Conservation (phyloP, 2,329 filamentous ascomycete genomes). For the Cyphellophora attinorum region DNA sequence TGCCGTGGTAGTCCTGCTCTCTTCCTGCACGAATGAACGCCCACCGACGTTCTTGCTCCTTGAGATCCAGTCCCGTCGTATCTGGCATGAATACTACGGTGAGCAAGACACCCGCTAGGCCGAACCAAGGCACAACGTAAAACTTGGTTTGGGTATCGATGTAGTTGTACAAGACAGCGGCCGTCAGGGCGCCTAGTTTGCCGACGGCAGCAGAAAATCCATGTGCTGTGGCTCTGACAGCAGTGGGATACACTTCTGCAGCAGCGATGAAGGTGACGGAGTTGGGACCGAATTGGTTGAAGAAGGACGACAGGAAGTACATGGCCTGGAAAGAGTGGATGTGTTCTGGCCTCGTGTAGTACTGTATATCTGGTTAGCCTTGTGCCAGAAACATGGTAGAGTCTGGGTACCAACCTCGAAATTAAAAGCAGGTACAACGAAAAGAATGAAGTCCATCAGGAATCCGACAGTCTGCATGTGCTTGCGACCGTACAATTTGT, state of each 20-base stretch:
- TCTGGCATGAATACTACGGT: slow-evolving; percentile 87
- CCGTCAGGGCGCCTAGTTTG: slow-evolving; percentile 78
- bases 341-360: slow-evolving; percentile 63
- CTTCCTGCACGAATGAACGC: slow-evolving; percentile 70
- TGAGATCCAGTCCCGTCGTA: slow-evolving; percentile 88
- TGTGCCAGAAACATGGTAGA: not conserved
- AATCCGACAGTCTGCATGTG: slow-evolving; percentile 95
- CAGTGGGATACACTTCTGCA: slow-evolving; percentile 91
- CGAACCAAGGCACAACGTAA: slow-evolving; percentile 91
- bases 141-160: slow-evolving; percentile 78
- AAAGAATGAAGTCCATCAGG: slow-evolving; percentile 85
- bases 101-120: slow-evolving; percentile 72
- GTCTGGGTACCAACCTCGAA: slow-evolving; percentile 39
- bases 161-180: slow-evolving; percentile 89
- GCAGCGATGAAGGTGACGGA: slow-evolving; percentile 92
- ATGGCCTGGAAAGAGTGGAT: slow-evolving; percentile 92
- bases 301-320: slow-evolving; percentile 93
- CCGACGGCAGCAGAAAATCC: slow-evolving; percentile 87
- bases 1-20: slow-evolving; percentile 78
- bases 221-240: slow-evolving; percentile 85
- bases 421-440: slow-evolving; percentile 81
- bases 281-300: slow-evolving; percentile 98
- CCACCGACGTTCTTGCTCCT: slow-evolving; percentile 96
- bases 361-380: slow-evolving; percentile 23
- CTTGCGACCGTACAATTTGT: slow-evolving; percentile 93